Conservation (phyloP, 2,329 filamentous ascomycete species). For the Diaporthe caulivora region DNA sequence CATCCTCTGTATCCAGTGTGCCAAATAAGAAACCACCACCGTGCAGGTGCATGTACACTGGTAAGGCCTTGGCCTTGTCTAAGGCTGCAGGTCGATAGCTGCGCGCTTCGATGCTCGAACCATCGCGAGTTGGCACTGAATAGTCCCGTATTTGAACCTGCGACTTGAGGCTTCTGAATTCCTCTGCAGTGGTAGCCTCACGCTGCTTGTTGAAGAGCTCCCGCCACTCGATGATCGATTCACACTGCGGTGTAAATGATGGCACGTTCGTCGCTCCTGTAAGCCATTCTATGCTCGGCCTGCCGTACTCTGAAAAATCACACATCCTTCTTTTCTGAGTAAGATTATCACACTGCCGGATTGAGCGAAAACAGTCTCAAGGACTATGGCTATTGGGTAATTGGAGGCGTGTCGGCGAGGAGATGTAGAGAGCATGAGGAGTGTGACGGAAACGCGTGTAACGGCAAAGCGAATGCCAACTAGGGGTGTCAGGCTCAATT, state of each 20-base stretch:
- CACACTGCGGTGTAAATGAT: slow-evolving; percentile 4
- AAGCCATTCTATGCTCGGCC: slow-evolving; percentile 1
- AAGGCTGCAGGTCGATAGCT: slow-evolving; percentile 57
- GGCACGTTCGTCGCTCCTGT: background rate
- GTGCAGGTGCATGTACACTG: slow-evolving; percentile 65
- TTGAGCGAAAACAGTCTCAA: accelerated
- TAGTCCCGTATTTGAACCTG: slow-evolving; percentile 51
- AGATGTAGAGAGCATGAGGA: too few relatives aligned
- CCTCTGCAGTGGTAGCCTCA: slow-evolving; percentile 36
- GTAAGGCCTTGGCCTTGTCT: slow-evolving; percentile 52
- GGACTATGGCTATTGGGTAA: accelerated
- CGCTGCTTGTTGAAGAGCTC: slow-evolving; percentile 17
- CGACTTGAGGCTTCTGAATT: slow-evolving; percentile 29
- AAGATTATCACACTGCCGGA: accelerated
- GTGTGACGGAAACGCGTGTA: too few relatives aligned
- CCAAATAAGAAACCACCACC: slow-evolving; percentile 71
- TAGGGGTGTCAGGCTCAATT: too few relatives aligned
- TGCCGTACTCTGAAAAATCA: slow-evolving; percentile 4
- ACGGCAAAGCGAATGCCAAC: too few relatives aligned
- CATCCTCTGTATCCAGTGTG: slow-evolving; percentile 64
- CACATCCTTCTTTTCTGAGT: background rate
- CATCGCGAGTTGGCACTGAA: slow-evolving; percentile 58
- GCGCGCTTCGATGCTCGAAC: slow-evolving; percentile 56
- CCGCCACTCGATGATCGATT: slow-evolving; percentile 22
- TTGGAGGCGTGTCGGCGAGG: background rate